Evolutionary conservation across 2,329 filamentous ascomycete genomes (phyloP).

Genomic region (Phaeoacremonium minimum): DNA sequence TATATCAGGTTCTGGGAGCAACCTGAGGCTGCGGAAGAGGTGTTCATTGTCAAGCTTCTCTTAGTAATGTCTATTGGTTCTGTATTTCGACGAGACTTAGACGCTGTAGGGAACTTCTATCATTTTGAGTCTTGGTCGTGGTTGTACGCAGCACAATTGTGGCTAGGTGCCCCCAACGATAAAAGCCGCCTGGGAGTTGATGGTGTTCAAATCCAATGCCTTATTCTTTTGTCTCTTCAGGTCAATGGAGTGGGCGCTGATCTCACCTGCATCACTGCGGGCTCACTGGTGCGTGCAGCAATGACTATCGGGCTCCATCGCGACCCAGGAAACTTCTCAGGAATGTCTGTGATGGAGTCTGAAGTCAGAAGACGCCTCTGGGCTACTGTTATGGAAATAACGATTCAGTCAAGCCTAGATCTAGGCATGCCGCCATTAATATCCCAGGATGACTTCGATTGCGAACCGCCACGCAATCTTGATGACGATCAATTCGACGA

Average conservation of each 20-base stretch:
- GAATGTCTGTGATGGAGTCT: slow-evolving; percentile 40
- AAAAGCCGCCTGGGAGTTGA: background rate
- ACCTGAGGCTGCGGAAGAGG: slow-evolving; percentile 28
- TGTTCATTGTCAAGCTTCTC: slow-evolving; percentile 47
- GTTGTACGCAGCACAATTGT: slow-evolving; percentile 31
- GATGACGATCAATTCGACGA: slow-evolving; percentile 44
- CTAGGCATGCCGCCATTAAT: slow-evolving; percentile 45
- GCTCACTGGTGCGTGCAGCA: slow-evolving; percentile 44
- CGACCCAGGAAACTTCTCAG: slow-evolving; percentile 44
- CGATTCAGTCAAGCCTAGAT: slow-evolving; percentile 45
- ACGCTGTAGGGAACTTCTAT: background rate
- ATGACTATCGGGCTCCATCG: slow-evolving; percentile 56
- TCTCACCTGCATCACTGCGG: slow-evolving; percentile 46
- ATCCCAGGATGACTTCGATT: slow-evolving; percentile 42
- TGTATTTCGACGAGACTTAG: slow-evolving; percentile 22
- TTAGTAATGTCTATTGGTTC: slow-evolving; percentile 48
- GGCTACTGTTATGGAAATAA: slow-evolving; percentile 50
- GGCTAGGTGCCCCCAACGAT: slow-evolving; percentile 3
- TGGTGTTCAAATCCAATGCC: background rate
- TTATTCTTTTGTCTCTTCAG: background rate
- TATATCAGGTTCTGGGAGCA: slow-evolving; percentile 47
- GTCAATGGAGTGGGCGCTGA: slow-evolving; percentile 42
- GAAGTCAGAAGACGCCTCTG: slow-evolving; percentile 53
- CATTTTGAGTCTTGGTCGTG: slow-evolving; percentile 30
- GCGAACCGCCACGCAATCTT: slow-evolving; percentile 41